Percentiles rank a stretch among this genome's conserved stretches.
These are phyloP conservation scores for Aspergillus puulaauensis DNA, from an alignment of 2,329 filamentous ascomycete species.

Conservation along the genomic window DNA sequence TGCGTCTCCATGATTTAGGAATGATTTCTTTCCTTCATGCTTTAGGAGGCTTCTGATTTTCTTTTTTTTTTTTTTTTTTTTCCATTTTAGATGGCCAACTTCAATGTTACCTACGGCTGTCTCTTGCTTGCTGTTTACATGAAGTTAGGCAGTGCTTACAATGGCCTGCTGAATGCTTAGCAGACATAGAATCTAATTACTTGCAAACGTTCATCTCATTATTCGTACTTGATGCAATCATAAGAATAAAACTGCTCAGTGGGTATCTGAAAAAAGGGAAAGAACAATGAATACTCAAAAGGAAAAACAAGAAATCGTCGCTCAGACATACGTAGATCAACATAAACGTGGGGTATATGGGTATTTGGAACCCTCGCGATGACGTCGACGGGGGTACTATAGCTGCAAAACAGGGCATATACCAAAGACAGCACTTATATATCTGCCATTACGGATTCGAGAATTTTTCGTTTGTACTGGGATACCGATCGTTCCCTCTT, in stretches of 20 bases:
- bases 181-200: background rate
- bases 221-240: constrained; percentile 3
- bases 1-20: too few relatives aligned
- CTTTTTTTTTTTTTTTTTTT: too few relatives aligned
- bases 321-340: constrained; percentile 1
- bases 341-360: background rate
- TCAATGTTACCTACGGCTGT: too few relatives aligned
- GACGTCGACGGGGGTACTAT: background rate
- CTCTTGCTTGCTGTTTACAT: too few relatives aligned
- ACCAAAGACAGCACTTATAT: constrained; percentile 22
- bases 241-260: constrained; percentile 10
- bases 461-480: constrained; percentile 43
- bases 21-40: too few relatives aligned
- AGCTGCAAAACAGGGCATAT: constrained; percentile 2
- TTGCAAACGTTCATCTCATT: constrained; percentile 2
- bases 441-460: constrained; percentile 46
- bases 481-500: constrained; percentile 39
- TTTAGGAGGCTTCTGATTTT: too few relatives aligned
- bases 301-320: constrained; percentile 1
- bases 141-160: too few relatives aligned
- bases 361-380: background rate
- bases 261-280: constrained; percentile 19
- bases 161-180: too few relatives aligned
- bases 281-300: background rate
- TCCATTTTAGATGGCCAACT: too few relatives aligned